Evolutionary conservation across 441 rosid species (phyloP), one percentile per base, ranked within the genome.

Genomic region (Brassica balearica): DNA sequence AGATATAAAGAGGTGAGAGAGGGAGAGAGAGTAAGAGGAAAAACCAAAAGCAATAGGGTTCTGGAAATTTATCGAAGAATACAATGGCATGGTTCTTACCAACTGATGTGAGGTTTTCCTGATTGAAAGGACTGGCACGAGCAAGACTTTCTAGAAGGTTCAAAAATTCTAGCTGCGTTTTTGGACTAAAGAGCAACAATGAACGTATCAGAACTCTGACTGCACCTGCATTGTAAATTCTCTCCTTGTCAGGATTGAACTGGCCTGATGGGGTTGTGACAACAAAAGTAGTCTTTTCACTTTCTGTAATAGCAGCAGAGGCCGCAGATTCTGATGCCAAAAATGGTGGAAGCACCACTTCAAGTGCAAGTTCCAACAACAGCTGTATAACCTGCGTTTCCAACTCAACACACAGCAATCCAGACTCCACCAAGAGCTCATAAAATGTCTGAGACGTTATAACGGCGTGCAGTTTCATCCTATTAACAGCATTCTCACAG

Each of bases 341-440:
- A 91, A 90, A 91, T 68, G 99, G 99, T 36, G 99, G 97, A 81
- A 92, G 85, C 72, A 92, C 92, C 77, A 95, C 87, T 86, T 97
- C 99, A 84, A 95, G 94, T 78, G 99, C 96, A 85, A 97, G 94
- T 87, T 95, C 99, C 75, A 91, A 78, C 78, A 97, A 83, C 71
- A 97, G 81, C 83, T 88, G 99, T 86, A 97, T 89, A 68, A 97
- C 97, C 89, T 92, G 97, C 89, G 88, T 97, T 88, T 97, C 99
- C 84, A 81, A 91, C 70, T 93, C 99, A 81, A 95, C 92, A 81
- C 90, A 90, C 72, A 97, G 87, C 95, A 97, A 89, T 81, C 98
- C 96, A 84, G 99, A 97, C 82, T 97, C 99, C 23, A 86, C 79
- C 66, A 97, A 90, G 83, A 95, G 97, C 84, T 97, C 99, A 82